phyloP scores from a whole-genome alignment of 257 asterid genomes.

The Lantana camara region DNA sequence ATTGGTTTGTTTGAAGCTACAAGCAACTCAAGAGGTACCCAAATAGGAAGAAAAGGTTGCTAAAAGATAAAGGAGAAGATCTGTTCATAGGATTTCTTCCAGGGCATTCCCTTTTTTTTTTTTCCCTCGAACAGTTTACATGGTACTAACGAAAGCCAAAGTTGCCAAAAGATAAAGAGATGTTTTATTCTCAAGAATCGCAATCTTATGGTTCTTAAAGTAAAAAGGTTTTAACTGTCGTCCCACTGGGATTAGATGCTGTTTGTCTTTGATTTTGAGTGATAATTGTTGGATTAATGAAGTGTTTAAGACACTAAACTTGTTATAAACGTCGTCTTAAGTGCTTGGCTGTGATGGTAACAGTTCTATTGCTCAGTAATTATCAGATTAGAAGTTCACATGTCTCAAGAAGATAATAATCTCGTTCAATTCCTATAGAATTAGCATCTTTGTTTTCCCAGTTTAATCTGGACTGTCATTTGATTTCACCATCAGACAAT shows the following conservation, averaged over 20 bases:
- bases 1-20: constrained; percentile 58
- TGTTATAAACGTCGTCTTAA: neutral
- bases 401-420: too few species aligned
- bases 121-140: constrained; percentile 31
- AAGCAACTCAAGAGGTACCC: constrained; percentile 68
- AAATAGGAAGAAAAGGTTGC: constrained; percentile 39
- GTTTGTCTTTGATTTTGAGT: constrained; percentile 22
- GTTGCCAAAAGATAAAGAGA: constrained; percentile 24
- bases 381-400: too few species aligned
- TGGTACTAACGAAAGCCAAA: constrained; percentile 45
- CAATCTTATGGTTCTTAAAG: constrained; percentile 23
- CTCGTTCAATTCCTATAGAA: too few species aligned
- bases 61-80: constrained; percentile 39
- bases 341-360: too few species aligned
- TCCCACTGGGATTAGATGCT: constrained; percentile 31
- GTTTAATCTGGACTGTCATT: too few species aligned
- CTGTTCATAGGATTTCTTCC: constrained; percentile 19
- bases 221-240: constrained; percentile 37
- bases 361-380: too few species aligned
- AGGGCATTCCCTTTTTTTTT: constrained; percentile 29
- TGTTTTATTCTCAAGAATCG: constrained; percentile 29
- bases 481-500: too few species aligned
- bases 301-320: neutral
- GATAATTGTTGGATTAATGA: constrained; percentile 16
- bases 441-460: too few species aligned